Evolutionary conservation across 495 filamentous ascomycete genomes (phyloP).

Genomic region (Echria macrotheca): DNA sequence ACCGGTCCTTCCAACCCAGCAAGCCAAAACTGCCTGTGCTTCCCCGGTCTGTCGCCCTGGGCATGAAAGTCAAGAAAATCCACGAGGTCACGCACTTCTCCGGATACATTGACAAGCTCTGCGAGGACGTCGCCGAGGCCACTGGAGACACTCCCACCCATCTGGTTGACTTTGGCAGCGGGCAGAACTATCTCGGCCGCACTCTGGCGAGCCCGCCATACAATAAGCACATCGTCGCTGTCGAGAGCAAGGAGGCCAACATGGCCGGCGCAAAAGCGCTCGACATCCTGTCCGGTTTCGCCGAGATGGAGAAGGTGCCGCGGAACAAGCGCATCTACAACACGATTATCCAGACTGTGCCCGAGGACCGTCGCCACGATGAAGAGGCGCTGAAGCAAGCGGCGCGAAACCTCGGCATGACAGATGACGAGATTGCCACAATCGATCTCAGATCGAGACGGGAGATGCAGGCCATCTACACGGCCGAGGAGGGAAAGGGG

Average conservation of each 20-base stretch:
- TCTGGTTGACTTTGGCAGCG: slow-evolving; percentile 91
- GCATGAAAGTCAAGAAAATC: slow-evolving; percentile 94
- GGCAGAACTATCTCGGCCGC: slow-evolving; percentile 91
- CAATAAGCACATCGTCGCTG: slow-evolving; percentile 78
- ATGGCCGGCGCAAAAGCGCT: slow-evolving; percentile 77
- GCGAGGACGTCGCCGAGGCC: slow-evolving; percentile 40
- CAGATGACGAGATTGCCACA: slow-evolving; percentile 28
- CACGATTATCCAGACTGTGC: slow-evolving; percentile 36
- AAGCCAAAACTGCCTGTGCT: slow-evolving; percentile 45
- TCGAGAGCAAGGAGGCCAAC: slow-evolving; percentile 81
- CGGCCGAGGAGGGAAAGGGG: slow-evolving; percentile 50
- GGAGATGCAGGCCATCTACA: slow-evolving; percentile 42
- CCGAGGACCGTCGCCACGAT: slow-evolving; percentile 33
- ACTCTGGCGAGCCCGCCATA: slow-evolving; percentile 80
- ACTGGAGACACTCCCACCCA: slow-evolving; percentile 62
- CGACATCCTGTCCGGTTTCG: slow-evolving; percentile 70
- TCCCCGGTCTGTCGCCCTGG: slow-evolving; percentile 66
- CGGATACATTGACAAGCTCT: slow-evolving; percentile 50
- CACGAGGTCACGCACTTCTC: slow-evolving; percentile 77
- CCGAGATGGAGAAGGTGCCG: slow-evolving; percentile 59
- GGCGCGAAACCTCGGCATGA: slow-evolving; percentile 28
- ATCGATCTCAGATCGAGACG: slow-evolving; percentile 44
- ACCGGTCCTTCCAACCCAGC: slow-evolving; percentile 49
- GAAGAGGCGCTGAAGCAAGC: slow-evolving; percentile 36
- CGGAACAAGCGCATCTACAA: slow-evolving; percentile 72